Evolutionary conservation across 2,329 filamentous ascomycete species (phyloP), one percentile per base, ranked within the genome.

Genomic region (Trichoderma koningii): DNA sequence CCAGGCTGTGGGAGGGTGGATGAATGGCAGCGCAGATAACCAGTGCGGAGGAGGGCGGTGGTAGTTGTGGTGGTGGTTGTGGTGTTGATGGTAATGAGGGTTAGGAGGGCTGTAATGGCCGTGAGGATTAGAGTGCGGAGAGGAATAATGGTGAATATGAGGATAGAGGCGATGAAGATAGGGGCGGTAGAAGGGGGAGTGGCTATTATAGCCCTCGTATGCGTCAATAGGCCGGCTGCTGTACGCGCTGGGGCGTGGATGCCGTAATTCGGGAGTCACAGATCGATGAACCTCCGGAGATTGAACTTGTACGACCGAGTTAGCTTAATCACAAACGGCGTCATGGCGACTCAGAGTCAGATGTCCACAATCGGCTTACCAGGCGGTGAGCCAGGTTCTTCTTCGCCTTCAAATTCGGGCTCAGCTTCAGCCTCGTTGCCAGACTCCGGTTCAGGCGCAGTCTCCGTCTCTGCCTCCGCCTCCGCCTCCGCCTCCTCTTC

Each of bases 1-100:
- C 75, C 74, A 77, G 53, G 47, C 51, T 9, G 56, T 52, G 3
- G 67, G 68, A 7, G 69, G 66, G 19, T 66, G 55, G 42, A 56
- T 56, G 19, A 55, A 64, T 15, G 30, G 10, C 30, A 41, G 23
- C n/a, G 2, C 30, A 12, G 21, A 34, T 3, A n/a, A 44, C 26
- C 21, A 23, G 9, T 10, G 51, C 7, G n/a, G n/a, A 47, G 21
- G 17, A 2, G 19, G 30, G 14, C 12, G 23, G 34, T 23, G 45
- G 15, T 47, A 23, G 45, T 19, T 21, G 4, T 28, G 52, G 9
- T 21, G 53, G 17, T 19, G 21, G 42, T 26, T 26, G 17, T 41
- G 38, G 0, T 30, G 34, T 12, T 9, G 30, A 1, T 28, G 26
- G n/a, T 15, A 19, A 28, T 14, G 30, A 7, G 30, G 28, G 7